Conservation (phyloP, 768 basidiomycete species). For the Pleurotus ostreatus region DNA sequence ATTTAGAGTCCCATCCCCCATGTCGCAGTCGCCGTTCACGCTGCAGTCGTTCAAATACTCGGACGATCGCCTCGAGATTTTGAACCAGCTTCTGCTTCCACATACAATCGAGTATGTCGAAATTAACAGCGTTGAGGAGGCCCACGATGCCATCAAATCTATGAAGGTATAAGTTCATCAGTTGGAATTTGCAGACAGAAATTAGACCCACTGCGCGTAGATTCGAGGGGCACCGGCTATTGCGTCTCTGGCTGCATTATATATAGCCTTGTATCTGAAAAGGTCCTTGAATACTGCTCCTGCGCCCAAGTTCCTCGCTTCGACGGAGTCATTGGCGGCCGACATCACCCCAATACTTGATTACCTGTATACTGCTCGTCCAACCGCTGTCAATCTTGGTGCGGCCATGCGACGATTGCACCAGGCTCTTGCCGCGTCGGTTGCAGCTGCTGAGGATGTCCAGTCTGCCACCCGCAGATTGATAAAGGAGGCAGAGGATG, state of each 20-base stretch:
- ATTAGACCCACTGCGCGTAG: slow-evolving; percentile 17
- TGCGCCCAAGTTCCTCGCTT: slow-evolving; percentile 50
- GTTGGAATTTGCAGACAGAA: neutral
- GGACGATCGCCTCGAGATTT: slow-evolving; percentile 63
- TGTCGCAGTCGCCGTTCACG: slow-evolving; percentile 17
- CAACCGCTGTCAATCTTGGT: slow-evolving; percentile 94
- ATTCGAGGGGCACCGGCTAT: slow-evolving; percentile 93
- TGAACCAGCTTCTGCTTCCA: slow-evolving; percentile 87
- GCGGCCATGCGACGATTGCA: slow-evolving; percentile 76
- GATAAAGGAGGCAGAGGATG: slow-evolving; percentile 62
- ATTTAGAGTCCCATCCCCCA: slow-evolving; percentile 8
- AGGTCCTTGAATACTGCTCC: slow-evolving; percentile 43
- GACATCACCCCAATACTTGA: slow-evolving; percentile 60
- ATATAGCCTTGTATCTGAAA: slow-evolving; percentile 63
- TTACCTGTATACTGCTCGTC: slow-evolving; percentile 82
- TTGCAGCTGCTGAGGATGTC: slow-evolving; percentile 39
- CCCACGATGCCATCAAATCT: slow-evolving; percentile 90
- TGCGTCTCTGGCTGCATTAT: slow-evolving; percentile 84
- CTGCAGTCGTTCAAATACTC: slow-evolving; percentile 38
- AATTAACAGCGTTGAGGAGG: slow-evolving; percentile 74
- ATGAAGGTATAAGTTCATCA: slow-evolving; percentile 67
- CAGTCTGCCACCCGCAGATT: slow-evolving; percentile 53
- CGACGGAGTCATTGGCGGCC: slow-evolving; percentile 44
- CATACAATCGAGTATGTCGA: slow-evolving; percentile 62
- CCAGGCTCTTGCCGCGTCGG: slow-evolving; percentile 38